These are phyloP conservation scores for Echinochloa phyllopogon DNA, from an alignment of 176 grass and related monocot species.

Conservation along the genomic window DNA sequence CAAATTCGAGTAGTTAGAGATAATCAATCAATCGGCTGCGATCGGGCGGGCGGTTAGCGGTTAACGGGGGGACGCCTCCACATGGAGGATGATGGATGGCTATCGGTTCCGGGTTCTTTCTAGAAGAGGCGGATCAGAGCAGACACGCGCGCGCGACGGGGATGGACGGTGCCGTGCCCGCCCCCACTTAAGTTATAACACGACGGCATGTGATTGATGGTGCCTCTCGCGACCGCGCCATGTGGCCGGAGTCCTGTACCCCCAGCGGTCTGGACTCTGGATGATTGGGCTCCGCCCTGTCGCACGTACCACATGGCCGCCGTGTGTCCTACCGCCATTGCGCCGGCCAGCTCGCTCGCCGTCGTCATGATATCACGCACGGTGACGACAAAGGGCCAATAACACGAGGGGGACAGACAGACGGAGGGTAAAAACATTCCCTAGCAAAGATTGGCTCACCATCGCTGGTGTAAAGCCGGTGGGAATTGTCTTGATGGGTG, in stretches of 20 bases:
- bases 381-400: background rate
- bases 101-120: background rate
- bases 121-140: background rate
- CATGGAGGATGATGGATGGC: background rate
- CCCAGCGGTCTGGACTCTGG: no score
- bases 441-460: background rate
- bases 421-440: background rate
- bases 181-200: background rate
- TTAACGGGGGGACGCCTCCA: constrained; percentile 18
- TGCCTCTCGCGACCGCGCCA: background rate
- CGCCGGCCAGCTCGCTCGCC: constrained; percentile 3
- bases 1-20: background rate
- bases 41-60: constrained; percentile 34
- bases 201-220: background rate
- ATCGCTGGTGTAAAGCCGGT: background rate
- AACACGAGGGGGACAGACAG: background rate
- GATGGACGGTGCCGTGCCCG: constrained; percentile 7
- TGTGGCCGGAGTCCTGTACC: background rate
- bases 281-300: background rate
- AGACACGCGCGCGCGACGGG: no score
- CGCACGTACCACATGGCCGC: background rate
- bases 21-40: background rate
- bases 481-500: background rate
- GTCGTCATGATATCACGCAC: background rate
- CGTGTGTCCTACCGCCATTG: constrained; percentile 14